Conservation (phyloP, 2,329 filamentous ascomycete genomes). For the Aspergillus alliaceus region DNA sequence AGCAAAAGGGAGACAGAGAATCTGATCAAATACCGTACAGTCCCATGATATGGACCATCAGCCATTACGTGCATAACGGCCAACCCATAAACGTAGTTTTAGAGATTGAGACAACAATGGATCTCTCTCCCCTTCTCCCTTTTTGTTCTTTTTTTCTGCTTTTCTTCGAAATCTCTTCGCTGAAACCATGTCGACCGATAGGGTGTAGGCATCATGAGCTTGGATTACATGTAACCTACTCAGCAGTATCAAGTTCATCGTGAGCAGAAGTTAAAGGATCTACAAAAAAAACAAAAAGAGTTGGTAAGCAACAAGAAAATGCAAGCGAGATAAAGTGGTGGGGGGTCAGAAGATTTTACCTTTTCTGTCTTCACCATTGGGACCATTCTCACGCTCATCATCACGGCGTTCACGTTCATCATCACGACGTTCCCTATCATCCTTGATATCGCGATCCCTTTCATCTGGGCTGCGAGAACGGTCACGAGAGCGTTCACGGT, state of each 20-base stretch:
- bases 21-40: constrained; percentile 4
- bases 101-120: not conserved
- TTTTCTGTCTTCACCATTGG: constrained; percentile 89
- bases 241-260: constrained; percentile 94
- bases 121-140: not conserved
- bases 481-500: constrained; percentile 67
- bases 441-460: constrained; percentile 52
- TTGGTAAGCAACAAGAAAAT: constrained; percentile 18
- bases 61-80: not conserved
- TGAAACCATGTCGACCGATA: not conserved
- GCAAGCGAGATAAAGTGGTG: too few species aligned
- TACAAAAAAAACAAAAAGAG: constrained; percentile 54
- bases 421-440: constrained; percentile 45
- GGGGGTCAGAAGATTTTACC: constrained; percentile 52
- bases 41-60: not conserved
- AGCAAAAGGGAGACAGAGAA: constrained; percentile 1
- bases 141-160: not conserved
- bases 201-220: constrained; percentile 5
- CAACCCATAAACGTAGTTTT: not conserved
- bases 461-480: constrained; percentile 71
- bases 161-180: not conserved
- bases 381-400: constrained; percentile 70
- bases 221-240: constrained; percentile 51
- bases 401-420: constrained; percentile 70
- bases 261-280: constrained; percentile 81